Percentiles rank a stretch among this genome's conserved stretches.
Conservation (phyloP, 2,329 filamentous ascomycete species). For the Penicillium sp. region DNA sequence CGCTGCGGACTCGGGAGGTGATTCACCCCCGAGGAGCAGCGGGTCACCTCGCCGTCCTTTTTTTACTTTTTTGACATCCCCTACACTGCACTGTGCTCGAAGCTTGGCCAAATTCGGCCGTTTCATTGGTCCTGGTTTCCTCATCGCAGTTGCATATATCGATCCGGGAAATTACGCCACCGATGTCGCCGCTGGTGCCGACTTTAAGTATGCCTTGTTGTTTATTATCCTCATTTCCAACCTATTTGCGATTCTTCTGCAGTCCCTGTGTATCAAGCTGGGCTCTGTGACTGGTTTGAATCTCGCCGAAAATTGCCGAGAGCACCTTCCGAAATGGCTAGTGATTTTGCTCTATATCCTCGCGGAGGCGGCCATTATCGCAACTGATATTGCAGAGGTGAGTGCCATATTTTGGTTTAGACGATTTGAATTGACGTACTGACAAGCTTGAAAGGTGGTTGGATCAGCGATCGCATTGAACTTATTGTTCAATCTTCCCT, state of each 20-base stretch:
- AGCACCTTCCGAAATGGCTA: slow-evolving; percentile 64
- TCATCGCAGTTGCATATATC: slow-evolving; percentile 51
- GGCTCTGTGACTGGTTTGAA: slow-evolving; percentile 68
- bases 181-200: slow-evolving; percentile 49
- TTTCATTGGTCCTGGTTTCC: slow-evolving; percentile 49
- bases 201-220: slow-evolving; percentile 44
- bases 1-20: slow-evolving; percentile 26
- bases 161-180: slow-evolving; percentile 52
- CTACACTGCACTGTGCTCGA: slow-evolving; percentile 22
- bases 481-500: slow-evolving; percentile 52
- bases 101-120: slow-evolving; percentile 41
- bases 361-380: slow-evolving; percentile 66
- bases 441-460: slow-evolving; percentile 45
- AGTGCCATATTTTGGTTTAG: slow-evolving; percentile 8
- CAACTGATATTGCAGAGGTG: slow-evolving; percentile 68
- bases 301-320: slow-evolving; percentile 64
- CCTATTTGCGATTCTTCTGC: slow-evolving; percentile 48
- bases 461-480: slow-evolving; percentile 58
- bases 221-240: slow-evolving; percentile 51
- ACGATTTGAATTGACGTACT: neutral
- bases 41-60: slow-evolving; percentile 33
- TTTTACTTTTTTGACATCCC: slow-evolving; percentile 17
- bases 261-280: slow-evolving; percentile 57
- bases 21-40: slow-evolving; percentile 31
- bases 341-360: slow-evolving; percentile 61